These are phyloP conservation scores for Nepenthes mirabilis DNA, from an alignment of 148 eudicot species.

Conservation along the genomic window DNA sequence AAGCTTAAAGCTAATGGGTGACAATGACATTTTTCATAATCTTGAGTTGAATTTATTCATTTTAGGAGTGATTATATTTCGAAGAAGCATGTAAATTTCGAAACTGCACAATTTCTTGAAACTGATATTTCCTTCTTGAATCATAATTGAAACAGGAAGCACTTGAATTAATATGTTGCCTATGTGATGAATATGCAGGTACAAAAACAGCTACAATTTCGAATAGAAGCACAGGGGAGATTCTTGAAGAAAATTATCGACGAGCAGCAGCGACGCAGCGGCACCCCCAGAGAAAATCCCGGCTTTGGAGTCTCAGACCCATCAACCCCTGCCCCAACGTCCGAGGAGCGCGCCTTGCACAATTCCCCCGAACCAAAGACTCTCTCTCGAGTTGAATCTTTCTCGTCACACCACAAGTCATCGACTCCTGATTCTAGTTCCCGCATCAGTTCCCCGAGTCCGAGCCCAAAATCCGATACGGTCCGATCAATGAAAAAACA, in stretches of 20 bases:
- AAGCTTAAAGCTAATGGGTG: no score
- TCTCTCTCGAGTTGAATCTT: background rate
- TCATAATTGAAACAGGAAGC: no score
- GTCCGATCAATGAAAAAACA: background rate
- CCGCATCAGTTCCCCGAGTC: background rate
- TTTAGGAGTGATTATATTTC: no score
- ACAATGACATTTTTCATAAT: no score
- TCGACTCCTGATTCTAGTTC: background rate
- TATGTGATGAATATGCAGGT: slow-evolving; percentile 16
- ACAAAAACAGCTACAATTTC: slow-evolving; percentile 54
- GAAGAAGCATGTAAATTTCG: no score
- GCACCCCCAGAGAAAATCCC: slow-evolving; percentile 31
- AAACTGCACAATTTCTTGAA: no score
- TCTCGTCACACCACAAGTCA: background rate
- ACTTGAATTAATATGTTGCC: background rate
- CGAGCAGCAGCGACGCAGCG: slow-evolving; percentile 44
- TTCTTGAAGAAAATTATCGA: slow-evolving; percentile 27
- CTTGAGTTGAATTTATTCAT: no score
- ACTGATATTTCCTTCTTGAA: no score
- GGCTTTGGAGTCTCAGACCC: slow-evolving; percentile 30
- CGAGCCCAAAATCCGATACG: background rate
- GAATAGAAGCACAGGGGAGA: slow-evolving; percentile 59
- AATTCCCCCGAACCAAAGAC: no score
- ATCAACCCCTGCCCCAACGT: slow-evolving; percentile 36
- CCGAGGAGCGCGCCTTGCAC: slow-evolving; percentile 6